Conservation (phyloP, 352 stramenopile species). For the Phytophthora pluvialis region DNA sequence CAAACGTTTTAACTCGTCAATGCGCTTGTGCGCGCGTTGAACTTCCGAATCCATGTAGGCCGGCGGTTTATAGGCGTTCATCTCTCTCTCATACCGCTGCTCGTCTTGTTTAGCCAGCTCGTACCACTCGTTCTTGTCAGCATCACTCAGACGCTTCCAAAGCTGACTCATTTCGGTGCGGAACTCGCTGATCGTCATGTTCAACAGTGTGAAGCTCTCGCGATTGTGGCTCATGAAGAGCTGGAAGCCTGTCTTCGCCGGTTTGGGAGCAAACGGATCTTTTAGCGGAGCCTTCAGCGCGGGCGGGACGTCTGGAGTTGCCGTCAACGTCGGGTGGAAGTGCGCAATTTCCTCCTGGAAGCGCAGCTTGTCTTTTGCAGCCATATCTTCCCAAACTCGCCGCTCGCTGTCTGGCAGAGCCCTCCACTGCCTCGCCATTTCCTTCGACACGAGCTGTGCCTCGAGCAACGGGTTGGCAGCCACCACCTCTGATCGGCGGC, state of each 20-base stretch:
- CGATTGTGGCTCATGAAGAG: conserved; percentile 66
- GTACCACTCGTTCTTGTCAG: conserved; percentile 56
- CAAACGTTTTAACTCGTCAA: conserved; percentile 48
- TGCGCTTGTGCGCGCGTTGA: conserved; percentile 29
- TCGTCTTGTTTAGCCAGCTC: conserved; percentile 56
- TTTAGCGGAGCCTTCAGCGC: conserved; percentile 24
- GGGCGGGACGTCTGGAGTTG: conserved; percentile 4
- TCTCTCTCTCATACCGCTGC: conserved; percentile 51
- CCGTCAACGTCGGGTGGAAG: conserved; percentile 32
- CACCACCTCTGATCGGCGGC: conserved; percentile 47
- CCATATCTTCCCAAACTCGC: conserved; percentile 57
- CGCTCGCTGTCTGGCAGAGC: conserved; percentile 44
- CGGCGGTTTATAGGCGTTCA: conserved; percentile 55
- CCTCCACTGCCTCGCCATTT: conserved; percentile 61
- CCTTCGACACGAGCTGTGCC: conserved; percentile 49
- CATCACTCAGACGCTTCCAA: conserved; percentile 51
- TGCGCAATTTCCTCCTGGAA: conserved; percentile 58
- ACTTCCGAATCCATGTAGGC: conserved; percentile 38
- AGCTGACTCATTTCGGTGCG: conserved; percentile 59
- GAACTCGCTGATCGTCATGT: conserved; percentile 66
- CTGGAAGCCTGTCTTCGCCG: conserved; percentile 63
- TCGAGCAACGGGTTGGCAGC: conserved; percentile 46
- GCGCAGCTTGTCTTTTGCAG: conserved; percentile 50
- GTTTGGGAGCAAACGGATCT: conserved; percentile 49
- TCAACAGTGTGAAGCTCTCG: conserved; percentile 56